Evolutionary conservation across 2,329 filamentous ascomycete species (phyloP).

Genomic region (Pseudocercospora vitis): DNA sequence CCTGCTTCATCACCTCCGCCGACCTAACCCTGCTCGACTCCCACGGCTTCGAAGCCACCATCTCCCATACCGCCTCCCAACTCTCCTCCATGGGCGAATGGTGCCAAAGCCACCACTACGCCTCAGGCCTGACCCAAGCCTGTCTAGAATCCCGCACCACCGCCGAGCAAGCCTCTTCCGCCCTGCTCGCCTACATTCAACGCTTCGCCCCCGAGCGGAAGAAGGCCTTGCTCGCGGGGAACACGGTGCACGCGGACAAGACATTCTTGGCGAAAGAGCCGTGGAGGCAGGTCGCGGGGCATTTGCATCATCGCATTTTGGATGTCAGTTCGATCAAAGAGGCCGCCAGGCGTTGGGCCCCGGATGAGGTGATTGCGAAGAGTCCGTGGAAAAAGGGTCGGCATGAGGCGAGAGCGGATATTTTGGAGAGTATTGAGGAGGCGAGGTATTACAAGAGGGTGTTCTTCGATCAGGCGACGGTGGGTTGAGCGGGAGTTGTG

Average conservation of each 20-base stretch:
- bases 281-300: constrained; percentile 69
- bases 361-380: constrained; percentile 57
- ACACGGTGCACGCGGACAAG: constrained; percentile 87
- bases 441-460: constrained; percentile 75
- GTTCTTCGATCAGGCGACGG: constrained; percentile 56
- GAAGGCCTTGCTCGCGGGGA: constrained; percentile 78
- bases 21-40: constrained; percentile 74
- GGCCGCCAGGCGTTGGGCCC: constrained; percentile 78
- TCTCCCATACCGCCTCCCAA: constrained; percentile 69
- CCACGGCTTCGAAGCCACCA: constrained; percentile 73
- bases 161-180: constrained; percentile 68
- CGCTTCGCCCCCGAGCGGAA: constrained; percentile 65
- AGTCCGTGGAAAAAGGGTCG: constrained; percentile 71
- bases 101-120: constrained; percentile 78
- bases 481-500: background rate
- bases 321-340: constrained; percentile 95
- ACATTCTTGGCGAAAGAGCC: constrained; percentile 74
- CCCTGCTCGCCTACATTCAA: constrained; percentile 76
- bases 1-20: constrained; percentile 67
- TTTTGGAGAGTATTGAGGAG: constrained; percentile 92
- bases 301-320: constrained; percentile 85
- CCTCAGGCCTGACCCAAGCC: constrained; percentile 76
- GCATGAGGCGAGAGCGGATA: constrained; percentile 85
- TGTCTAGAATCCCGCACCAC: constrained; percentile 73
- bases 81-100: constrained; percentile 83